Percentiles rank a stretch among this genome's conserved stretches.
Conservation (phyloP, 169 alveolate species). For the Cryptosporidium xiaoi region DNA sequence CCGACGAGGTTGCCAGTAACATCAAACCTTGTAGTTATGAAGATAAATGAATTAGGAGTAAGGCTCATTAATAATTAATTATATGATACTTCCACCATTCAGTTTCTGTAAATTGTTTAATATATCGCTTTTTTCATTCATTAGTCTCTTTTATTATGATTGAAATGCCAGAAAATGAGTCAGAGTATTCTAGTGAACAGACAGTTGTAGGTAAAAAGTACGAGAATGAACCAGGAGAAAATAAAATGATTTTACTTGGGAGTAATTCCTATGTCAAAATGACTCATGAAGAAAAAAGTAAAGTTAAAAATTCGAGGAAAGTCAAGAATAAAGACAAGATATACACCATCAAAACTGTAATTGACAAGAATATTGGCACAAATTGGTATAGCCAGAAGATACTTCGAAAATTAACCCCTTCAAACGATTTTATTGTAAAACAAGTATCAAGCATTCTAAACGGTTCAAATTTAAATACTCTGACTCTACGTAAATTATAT, state of each 20-base stretch:
- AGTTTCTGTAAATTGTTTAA: too few relatives aligned
- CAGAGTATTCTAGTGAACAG: too few relatives aligned
- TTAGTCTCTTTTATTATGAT: too few relatives aligned
- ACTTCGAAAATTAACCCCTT: constrained; percentile 24
- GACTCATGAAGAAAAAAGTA: background rate
- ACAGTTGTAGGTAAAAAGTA: background rate
- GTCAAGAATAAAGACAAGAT: constrained; percentile 18
- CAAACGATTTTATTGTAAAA: constrained; percentile 14
- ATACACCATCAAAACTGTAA: constrained; percentile 42
- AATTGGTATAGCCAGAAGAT: constrained; percentile 19
- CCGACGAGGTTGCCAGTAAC: too few relatives aligned
- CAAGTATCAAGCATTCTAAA: constrained; percentile 33
- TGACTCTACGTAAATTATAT: constrained; percentile 52
- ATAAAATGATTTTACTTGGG: background rate
- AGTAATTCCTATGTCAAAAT: background rate
- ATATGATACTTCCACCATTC: too few relatives aligned
- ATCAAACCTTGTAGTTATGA: too few relatives aligned
- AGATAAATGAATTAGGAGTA: too few relatives aligned
- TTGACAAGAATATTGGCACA: constrained; percentile 37
- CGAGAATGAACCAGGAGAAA: background rate
- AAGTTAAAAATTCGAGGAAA: constrained; percentile 12
- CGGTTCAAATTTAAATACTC: constrained; percentile 30
- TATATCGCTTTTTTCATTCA: too few relatives aligned
- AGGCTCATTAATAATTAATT: too few relatives aligned
- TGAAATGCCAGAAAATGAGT: too few relatives aligned